phyloP scores from a whole-genome alignment of 2,329 filamentous ascomycete genomes.

The Clonostachys rosea region DNA sequence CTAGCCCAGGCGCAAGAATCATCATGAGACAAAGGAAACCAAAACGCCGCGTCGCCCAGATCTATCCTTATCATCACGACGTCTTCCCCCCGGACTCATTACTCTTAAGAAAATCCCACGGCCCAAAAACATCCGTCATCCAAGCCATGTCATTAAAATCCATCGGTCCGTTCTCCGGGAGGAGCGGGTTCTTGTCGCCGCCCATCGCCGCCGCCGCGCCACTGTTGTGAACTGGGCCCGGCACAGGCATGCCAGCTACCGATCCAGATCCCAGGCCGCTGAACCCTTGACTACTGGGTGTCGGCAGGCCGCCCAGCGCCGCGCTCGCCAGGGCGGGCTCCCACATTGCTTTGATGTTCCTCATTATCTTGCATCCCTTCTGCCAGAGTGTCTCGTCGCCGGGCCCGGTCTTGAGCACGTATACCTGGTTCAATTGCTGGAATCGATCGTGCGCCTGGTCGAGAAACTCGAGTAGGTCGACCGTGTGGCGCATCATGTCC shows the following conservation, averaged over 20 bases:
- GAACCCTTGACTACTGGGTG: conserved; percentile 12
- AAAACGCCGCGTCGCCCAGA: too few species aligned
- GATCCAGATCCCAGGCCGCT: not conserved
- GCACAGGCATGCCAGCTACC: not conserved
- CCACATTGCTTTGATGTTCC: conserved; percentile 24
- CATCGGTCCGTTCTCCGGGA: conserved; percentile 3
- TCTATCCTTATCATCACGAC: too few species aligned
- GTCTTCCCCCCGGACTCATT: not conserved
- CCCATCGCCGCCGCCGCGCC: not conserved
- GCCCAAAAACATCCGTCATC: conserved; percentile 30
- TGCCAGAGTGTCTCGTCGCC: conserved; percentile 18
- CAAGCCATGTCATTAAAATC: conserved; percentile 27
- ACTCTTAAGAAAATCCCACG: conserved; percentile 23
- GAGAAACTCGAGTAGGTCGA: conserved; percentile 25
- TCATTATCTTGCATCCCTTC: conserved; percentile 27
- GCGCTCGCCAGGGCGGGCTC: conserved; percentile 22
- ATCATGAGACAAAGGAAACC: too few species aligned
- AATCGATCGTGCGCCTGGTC: conserved; percentile 26
- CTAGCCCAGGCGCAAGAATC: too few species aligned
- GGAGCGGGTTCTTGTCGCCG: conserved; percentile 1
- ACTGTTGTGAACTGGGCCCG: not conserved
- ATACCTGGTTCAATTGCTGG: conserved; percentile 13
- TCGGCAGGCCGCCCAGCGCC: conserved; percentile 13
- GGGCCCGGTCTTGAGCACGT: conserved; percentile 15
- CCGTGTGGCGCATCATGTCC: conserved; percentile 23